Base-by-base conservation (phyloP, 108 stramenopile genomes). In the Skeletonema potamos region DNA sequence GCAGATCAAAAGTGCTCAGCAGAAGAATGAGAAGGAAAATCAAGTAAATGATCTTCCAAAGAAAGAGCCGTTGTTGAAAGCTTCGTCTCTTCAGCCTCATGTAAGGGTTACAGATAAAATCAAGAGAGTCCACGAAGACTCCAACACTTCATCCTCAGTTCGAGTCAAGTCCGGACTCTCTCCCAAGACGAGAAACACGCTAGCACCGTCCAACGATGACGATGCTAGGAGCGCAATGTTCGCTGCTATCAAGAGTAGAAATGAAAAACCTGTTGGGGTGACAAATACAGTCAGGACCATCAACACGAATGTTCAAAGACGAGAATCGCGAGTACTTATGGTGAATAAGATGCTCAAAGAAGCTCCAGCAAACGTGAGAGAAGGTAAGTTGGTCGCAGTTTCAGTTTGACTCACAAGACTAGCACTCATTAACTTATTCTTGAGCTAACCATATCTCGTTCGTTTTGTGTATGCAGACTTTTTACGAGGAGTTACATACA, bases 291-390 rank as follows among this genome's bases (percentile, higher is more conserved):
- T 68, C 5, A 26, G 28, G 36, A 36, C 55, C 30, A 58, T 68
- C 55, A 27, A 68, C 66, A 68, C 15, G 26, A 68, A 34, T 29
- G 54, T 39, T 12, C 37, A 26, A 56, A 6, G 41, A 22, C 62
- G 68, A 55, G 59, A 68, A 64, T 93, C 92, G 2, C 68, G 90
- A 24, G 84, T 93, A 20, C 66, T 86, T 15, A 81, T 93, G 79
- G 92, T 93, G 26, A 89, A 91, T 44, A 66, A 86, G 51, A 88
- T 93, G 88, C 71, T 91, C 22, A 80, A 88, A 34, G 66, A 85
- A 46, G 92, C 89, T 1, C 77, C 84, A 12, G 76, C 84, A 41
- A 68, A 79, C 56, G 73, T 83, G 15, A 87, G 72, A 32, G 63
- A 83, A 64, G 78, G 78, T 79, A 46, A 68, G 71, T 51, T 51